Evolutionary conservation across 1,284 basidiomycete genomes (phyloP).

Genomic region (Paramarasmius palmivorus): DNA sequence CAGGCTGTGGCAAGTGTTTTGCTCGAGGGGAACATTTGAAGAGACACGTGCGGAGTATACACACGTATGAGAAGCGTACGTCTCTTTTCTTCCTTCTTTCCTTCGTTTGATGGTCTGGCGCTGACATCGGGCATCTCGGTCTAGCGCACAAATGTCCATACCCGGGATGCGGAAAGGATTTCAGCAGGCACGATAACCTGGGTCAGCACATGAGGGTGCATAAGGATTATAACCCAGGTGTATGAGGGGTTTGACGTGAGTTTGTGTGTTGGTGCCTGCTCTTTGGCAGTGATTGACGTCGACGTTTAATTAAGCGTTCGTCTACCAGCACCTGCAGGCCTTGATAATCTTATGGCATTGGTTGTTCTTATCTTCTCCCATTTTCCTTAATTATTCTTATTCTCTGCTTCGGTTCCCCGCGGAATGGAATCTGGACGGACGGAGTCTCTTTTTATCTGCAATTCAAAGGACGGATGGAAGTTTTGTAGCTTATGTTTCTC

Average conservation of each 20-base stretch:
- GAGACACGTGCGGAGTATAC: slow-evolving; percentile 75
- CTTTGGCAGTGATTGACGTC: no score
- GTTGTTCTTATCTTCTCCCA: neutral
- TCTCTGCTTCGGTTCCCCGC: no score
- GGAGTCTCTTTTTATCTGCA: neutral
- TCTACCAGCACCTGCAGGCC: no score
- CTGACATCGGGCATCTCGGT: no score
- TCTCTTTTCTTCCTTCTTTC: slow-evolving; percentile 18
- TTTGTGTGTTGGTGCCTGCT: neutral
- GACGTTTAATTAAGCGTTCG: no score
- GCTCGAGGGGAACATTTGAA: slow-evolving; percentile 78
- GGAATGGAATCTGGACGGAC: neutral
- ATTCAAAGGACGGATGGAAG: neutral
- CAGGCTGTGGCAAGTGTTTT: slow-evolving; percentile 80
- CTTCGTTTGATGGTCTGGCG: slow-evolving; percentile 9
- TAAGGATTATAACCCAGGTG: slow-evolving; percentile 8
- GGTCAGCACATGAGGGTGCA: slow-evolving; percentile 64
- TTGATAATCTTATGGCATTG: neutral
- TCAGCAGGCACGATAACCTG: slow-evolving; percentile 84
- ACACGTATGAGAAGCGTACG: slow-evolving; percentile 82
- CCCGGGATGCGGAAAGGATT: slow-evolving; percentile 77
- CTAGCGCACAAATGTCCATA: slow-evolving; percentile 75
- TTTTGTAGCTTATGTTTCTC: no score
- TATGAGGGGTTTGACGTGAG: neutral
- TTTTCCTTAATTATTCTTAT: neutral